Conservation (phyloP, 768 basidiomycete species). For the Russula emetica region DNA sequence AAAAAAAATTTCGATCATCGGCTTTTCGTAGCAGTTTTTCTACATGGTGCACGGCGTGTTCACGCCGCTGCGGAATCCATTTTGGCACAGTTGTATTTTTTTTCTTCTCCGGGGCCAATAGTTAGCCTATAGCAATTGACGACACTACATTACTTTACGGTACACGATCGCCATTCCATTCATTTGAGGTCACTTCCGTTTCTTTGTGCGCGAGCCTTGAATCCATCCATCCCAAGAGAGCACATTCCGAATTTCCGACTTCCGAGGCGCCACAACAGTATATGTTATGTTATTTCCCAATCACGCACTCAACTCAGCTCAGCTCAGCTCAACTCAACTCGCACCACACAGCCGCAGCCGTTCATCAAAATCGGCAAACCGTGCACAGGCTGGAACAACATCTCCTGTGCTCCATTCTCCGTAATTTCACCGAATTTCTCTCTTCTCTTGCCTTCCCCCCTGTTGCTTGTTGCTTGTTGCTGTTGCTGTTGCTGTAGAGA, state of each 20-base stretch:
- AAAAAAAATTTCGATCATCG: not conserved
- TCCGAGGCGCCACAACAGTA: too few species aligned
- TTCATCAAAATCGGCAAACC: too few species aligned
- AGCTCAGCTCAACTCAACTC: not conserved
- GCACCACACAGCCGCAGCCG: not conserved
- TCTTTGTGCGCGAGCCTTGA: not conserved
- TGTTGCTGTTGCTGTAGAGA: not conserved
- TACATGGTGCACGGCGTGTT: not conserved
- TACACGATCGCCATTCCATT: not conserved
- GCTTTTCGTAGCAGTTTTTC: not conserved
- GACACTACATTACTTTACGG: too few species aligned
- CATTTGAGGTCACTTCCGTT: not conserved
- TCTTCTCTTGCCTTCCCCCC: not conserved
- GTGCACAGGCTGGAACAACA: too few species aligned
- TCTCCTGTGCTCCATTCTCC: not conserved
- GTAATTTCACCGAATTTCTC: conserved; percentile 12
- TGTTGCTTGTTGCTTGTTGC: too few species aligned
- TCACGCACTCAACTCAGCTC: not conserved
- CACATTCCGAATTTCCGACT: not conserved
- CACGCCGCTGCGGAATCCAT: not conserved
- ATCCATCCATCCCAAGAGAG: not conserved
- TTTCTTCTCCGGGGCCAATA: not conserved
- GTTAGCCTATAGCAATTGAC: not conserved
- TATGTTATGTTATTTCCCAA: not conserved
- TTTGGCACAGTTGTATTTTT: not conserved